These are phyloP conservation scores for Phytophthora sp. DNA, from an alignment of 352 stramenopile species.

Conservation along the genomic window DNA sequence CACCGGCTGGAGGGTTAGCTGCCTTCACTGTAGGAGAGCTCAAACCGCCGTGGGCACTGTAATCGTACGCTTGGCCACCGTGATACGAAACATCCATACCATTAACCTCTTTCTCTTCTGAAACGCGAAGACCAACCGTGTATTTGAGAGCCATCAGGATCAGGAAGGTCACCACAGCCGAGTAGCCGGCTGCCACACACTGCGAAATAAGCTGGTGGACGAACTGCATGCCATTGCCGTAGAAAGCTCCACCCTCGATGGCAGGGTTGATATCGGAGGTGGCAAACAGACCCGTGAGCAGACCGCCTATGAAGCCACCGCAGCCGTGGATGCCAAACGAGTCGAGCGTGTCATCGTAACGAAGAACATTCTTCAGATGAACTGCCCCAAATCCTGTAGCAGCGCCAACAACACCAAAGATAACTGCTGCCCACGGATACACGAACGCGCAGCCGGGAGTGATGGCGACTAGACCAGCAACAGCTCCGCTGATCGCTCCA, in stretches of 20 bases:
- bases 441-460: conserved; percentile 77
- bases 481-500: conserved; percentile 63
- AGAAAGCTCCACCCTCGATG: conserved; percentile 58
- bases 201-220: conserved; percentile 60
- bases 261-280: conserved; percentile 52
- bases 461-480: conserved; percentile 72
- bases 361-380: conserved; percentile 63
- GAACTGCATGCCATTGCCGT: conserved; percentile 50
- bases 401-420: conserved; percentile 73
- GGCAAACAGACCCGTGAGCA: conserved; percentile 76
- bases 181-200: conserved; percentile 65
- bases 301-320: conserved; percentile 66
- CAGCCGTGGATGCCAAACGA: conserved; percentile 78
- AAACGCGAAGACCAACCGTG: conserved; percentile 69
- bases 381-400: conserved; percentile 57
- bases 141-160: conserved; percentile 74
- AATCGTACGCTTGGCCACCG: conserved; percentile 62
- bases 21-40: conserved; percentile 12
- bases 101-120: conserved; percentile 75
- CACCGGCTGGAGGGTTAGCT: conserved; percentile 14
- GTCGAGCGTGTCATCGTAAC: conserved; percentile 83
- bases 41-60: conserved; percentile 28
- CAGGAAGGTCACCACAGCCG: conserved; percentile 68
- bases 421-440: conserved; percentile 64
- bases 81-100: conserved; percentile 78